Base-by-base conservation (phyloP, 1,284 basidiomycete species). In the Pisolithus thermaeus region DNA sequence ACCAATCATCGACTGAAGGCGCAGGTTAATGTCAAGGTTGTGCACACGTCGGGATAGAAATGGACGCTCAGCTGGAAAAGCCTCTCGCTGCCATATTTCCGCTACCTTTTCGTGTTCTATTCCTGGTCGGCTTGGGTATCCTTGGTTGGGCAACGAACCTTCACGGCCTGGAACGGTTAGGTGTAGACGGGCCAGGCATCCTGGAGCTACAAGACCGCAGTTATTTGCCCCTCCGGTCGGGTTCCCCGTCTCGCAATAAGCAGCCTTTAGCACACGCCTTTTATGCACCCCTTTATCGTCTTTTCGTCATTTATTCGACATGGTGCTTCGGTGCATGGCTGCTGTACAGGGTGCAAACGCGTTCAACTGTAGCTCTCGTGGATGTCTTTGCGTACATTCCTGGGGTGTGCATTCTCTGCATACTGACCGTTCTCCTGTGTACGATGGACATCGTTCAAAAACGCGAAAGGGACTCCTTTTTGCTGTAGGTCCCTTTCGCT, bases 101-200 rank as follows among this genome's bases (percentile, higher is more conserved):
- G 7, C 75, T 93, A 5, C 90, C 91, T 4, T 90, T 91, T 66
- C 84, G 91, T 54, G 87, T 90, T 30, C 76, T 92, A 52, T 77
- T 81, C 58, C 76, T 94, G 51, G 70, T 81, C 53, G 84, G 85
- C 27, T 59, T 88, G 47, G 87, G 88, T 35, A 76, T 90, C 52
- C 65, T 91, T 8, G 81, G 83, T 51, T 93, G 90, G 90, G 92
- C 91, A 0, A 81, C 84, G 35, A 97, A 97, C 69, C 72, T 97
- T 6, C 92, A 97, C 68, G 80, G 88, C 44, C 79, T 97, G 38
- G 74, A 85, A 57, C 56, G 76, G 4, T 72, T 87, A n/a, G 84
- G 87, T 14, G 72, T 97, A 40, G 91, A 97, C 66, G 83, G 80
- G 1, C 73, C 79, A 8, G 70, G 75, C 59, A 83, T 83, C 4